phyloP scores from a whole-genome alignment of 441 rosid genomes.

The Kokia cookei region DNA sequence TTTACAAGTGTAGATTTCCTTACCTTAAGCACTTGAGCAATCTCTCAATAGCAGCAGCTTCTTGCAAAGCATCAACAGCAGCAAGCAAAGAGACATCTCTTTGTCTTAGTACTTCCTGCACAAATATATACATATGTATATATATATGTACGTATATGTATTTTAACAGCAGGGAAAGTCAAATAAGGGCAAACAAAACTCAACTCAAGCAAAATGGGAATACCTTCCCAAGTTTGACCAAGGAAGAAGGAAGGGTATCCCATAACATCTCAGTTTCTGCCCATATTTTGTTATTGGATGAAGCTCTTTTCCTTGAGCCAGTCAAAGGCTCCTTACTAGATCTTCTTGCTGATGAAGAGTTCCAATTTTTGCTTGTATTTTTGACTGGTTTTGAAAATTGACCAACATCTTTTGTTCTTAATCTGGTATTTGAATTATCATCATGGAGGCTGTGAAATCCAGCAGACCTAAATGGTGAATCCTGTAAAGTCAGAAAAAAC shows the following conservation, averaged over 20 bases:
- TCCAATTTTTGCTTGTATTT: conserved; percentile 4
- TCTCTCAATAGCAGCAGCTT: conserved; percentile 65
- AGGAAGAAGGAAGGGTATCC: conserved; percentile 51
- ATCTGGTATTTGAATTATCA: conserved; percentile 25
- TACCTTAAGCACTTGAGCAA: conserved; percentile 72
- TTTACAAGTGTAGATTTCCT: not conserved
- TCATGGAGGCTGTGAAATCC: conserved; percentile 29
- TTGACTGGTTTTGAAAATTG: conserved; percentile 14
- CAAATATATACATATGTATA: not conserved
- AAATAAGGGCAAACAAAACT: not conserved
- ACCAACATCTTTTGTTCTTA: conserved; percentile 18
- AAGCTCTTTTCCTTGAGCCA: conserved; percentile 3
- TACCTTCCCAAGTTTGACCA: conserved; percentile 62
- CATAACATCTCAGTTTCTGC: conserved; percentile 36
- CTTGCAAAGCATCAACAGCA: conserved; percentile 59
- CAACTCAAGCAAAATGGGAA: not conserved
- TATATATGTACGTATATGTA: not conserved
- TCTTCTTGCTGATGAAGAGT: conserved; percentile 20
- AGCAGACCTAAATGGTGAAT: conserved; percentile 17
- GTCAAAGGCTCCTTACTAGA: conserved; percentile 14
- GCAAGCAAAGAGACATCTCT: conserved; percentile 53
- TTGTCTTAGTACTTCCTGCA: conserved; percentile 49
- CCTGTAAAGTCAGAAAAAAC: conserved; percentile 17
- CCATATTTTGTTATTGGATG: conserved; percentile 15
- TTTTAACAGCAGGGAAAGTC: not conserved